Evolutionary conservation across 2,329 filamentous ascomycete species (phyloP).

Genomic region (Fusarium sp.): DNA sequence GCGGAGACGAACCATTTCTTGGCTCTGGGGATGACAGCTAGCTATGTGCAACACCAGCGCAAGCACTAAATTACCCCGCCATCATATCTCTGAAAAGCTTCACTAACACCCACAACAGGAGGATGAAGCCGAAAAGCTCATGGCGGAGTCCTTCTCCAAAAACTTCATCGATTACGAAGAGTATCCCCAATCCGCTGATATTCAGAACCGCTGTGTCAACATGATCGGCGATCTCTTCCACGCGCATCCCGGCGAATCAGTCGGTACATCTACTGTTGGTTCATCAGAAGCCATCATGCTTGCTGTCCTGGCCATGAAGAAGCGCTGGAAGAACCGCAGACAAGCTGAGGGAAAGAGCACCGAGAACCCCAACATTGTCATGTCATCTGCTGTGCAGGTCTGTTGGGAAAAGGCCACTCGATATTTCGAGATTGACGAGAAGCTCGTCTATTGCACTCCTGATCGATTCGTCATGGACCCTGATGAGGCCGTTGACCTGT

Average conservation of each 20-base stretch:
- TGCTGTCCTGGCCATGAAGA: constrained; percentile 90
- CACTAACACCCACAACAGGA: constrained; percentile 63
- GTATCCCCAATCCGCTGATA: constrained; percentile 82
- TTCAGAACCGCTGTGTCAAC: constrained; percentile 91
- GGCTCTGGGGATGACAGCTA: constrained; percentile 16
- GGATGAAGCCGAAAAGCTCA: constrained; percentile 94
- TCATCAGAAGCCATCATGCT: constrained; percentile 91
- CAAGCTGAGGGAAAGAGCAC: constrained; percentile 83
- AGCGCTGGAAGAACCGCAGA: constrained; percentile 88
- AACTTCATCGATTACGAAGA: constrained; percentile 96
- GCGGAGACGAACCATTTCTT: constrained; percentile 24
- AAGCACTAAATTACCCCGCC: constrained; percentile 4
- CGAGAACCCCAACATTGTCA: constrained; percentile 89
- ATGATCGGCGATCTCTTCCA: constrained; percentile 94
- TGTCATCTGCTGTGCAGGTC: constrained; percentile 95
- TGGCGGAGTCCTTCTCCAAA: constrained; percentile 90
- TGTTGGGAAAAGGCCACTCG: constrained; percentile 95
- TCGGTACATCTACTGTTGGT: constrained; percentile 90
- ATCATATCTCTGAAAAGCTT: constrained; percentile 17
- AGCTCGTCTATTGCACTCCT: constrained; percentile 72
- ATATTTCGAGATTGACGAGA: constrained; percentile 94
- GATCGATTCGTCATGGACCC: constrained; percentile 73
- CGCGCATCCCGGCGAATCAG: constrained; percentile 74
- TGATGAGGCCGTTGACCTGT: constrained; percentile 65
- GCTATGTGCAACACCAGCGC: background rate